Base-by-base conservation (phyloP, 2,329 filamentous ascomycete genomes). In the Aspergillus sojae region DNA sequence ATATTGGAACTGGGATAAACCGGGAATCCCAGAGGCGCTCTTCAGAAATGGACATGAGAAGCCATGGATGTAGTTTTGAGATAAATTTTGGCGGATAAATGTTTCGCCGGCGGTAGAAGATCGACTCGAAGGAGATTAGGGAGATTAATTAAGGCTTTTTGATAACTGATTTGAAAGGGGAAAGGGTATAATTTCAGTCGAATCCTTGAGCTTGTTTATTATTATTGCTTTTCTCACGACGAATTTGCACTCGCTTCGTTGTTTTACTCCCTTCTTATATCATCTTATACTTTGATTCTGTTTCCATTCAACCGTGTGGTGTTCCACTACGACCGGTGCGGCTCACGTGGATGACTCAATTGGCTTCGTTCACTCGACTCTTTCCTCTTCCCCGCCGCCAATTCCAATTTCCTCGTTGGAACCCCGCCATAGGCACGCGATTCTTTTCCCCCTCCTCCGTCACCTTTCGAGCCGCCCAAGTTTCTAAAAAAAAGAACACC, bases 381-480 rank as follows among this genome's bases (percentile, higher is more conserved):
- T 68, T 73, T 69, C 69, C 77, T 67, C 70, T 76, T 71, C 74
- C 74, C 70, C 76, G 74, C 71, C 70, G 48, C 48, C 48, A 69
- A 65, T 14, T 50, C 23, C 55, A 63, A 74, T 66, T 71, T 64
- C 58, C 69, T 70, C 69, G 62, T 61, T 67, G 62, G 69, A 55
- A 65, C 63, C 68, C 64, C 63, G 66, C 73, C 67, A 78, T 48
- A 60, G 46, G 39, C 54, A 58, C 60, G 55, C 62, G 78, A 77
- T 69, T 68, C 63, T 83, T 84, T 70, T 78, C 79, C 61, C 71
- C 72, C 66, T 77, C 77, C 55, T 60, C 74, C 62, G 78, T 73
- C 74, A 75, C 71, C 60, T 69, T 66, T 67, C 73, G 59, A 68
- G 61, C 68, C 63, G 55, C 65, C 53, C 55, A 76, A 68, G 67